These are phyloP conservation scores for Eucalyptus camaldulensis DNA, from an alignment of 345 rosid genomes.

Conservation along the genomic window DNA sequence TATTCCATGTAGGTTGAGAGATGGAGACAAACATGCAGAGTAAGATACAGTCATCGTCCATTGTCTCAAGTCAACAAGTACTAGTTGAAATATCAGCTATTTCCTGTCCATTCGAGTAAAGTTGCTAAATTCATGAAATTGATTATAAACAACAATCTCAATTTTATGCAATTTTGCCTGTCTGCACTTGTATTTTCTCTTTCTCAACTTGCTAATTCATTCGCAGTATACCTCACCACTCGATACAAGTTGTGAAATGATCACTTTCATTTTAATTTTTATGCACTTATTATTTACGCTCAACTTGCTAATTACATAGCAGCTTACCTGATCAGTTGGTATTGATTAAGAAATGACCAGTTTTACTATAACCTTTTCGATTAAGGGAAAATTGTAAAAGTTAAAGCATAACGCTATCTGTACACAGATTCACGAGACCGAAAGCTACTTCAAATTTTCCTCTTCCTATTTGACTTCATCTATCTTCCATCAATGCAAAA, in stretches of 20 bases:
- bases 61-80: neutral
- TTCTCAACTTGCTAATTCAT: neutral
- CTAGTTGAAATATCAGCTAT: neutral
- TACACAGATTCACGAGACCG: neutral
- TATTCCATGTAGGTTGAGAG: neutral
- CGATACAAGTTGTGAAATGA: neutral
- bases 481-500: neutral
- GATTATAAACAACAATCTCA: neutral
- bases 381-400: neutral
- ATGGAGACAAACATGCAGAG: neutral
- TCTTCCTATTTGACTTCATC: neutral
- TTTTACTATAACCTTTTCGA: neutral
- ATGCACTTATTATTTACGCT: neutral
- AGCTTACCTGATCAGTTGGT: neutral
- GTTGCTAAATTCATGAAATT: neutral
- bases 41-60: neutral
- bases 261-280: neutral
- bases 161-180: neutral
- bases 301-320: neutral
- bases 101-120: neutral
- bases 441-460: neutral
- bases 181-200: neutral
- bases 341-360: neutral
- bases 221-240: neutral
- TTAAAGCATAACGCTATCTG: neutral